Evolutionary conservation across 176 grass and related monocot genomes (phyloP), one percentile per base, ranked within the genome.

Genomic region (Cocos nucifera): DNA sequence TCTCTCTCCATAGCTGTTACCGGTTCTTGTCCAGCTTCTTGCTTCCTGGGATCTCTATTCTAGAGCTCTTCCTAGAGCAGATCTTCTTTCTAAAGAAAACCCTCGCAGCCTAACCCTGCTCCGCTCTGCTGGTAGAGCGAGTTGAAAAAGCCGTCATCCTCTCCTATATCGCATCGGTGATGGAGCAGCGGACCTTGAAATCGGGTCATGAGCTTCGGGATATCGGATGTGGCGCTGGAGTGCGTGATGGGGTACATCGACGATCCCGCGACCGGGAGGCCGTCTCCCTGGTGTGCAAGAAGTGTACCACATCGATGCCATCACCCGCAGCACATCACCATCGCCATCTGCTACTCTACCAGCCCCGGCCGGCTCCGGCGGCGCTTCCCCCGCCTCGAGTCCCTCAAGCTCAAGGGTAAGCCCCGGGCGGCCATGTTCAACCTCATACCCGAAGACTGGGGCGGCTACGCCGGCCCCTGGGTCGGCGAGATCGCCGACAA

Each of bases 371-470:
- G 76, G 12, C 84, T 98, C 16, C 64, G 77, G 58, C 59, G 79
- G 18, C 82, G 93, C 16, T 98, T 98, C 67, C 88, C 87, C 49
- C 77, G 77, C 63, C 88, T 98, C 30, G 78, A 91, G 70, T 98
- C 84, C 27, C 81, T 98, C 26, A 80, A 98, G 74, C 76, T 98
- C 73, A 98, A 98, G 57, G 81, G 84, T 21, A 98, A 98, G 70
- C 93, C 87, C 22, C 76, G 93, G 17, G 93, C 93, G 27, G 73
- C 93, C 67, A 98, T 98, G 93, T 98, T 89, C 73, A 88, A 98
- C 64, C 87, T 98, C 73, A 92, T 92, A 71, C 71, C 84, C 22
- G 78, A 85, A 19, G 82, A 87, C 79, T 98, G 93, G 93, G 93
- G 93, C 4, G 93, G 93, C 4, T 79, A 80, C 21, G 93, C 87